These are phyloP conservation scores for Epithele typhae DNA, from an alignment of 768 basidiomycete genomes.

Conservation along the genomic window DNA sequence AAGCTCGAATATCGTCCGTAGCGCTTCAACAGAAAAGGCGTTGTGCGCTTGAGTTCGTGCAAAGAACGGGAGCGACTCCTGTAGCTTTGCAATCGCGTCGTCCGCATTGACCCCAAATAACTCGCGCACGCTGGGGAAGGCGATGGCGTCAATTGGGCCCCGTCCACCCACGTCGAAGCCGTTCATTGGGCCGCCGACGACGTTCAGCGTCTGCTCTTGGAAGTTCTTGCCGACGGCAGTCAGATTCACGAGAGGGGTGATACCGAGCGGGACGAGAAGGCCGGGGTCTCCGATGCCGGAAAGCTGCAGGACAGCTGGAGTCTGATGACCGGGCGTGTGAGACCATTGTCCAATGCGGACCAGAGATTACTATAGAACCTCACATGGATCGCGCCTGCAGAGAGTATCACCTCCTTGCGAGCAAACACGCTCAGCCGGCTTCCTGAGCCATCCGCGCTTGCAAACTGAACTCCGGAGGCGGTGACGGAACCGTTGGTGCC, in stretches of 20 bases:
- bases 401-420: slow-evolving; percentile 46
- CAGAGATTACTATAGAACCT: neutral
- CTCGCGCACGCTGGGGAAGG: slow-evolving; percentile 47
- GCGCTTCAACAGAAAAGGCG: slow-evolving; percentile 36
- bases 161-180: slow-evolving; percentile 8
- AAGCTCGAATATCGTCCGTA: slow-evolving; percentile 37
- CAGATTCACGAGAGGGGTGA: slow-evolving; percentile 41
- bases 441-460: slow-evolving; percentile 31
- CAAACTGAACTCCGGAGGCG: slow-evolving; percentile 46
- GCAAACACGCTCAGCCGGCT: slow-evolving; percentile 35
- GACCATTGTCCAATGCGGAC: neutral
- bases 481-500: slow-evolving; percentile 31
- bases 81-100: slow-evolving; percentile 28
- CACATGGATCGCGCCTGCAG: slow-evolving; percentile 44
- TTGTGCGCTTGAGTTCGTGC: slow-evolving; percentile 39
- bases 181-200: slow-evolving; percentile 6
- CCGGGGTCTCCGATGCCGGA: slow-evolving; percentile 54
- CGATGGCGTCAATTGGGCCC: slow-evolving; percentile 39
- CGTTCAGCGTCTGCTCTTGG: slow-evolving; percentile 40
- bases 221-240: slow-evolving; percentile 53
- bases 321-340: slow-evolving; percentile 1
- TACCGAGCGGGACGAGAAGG: slow-evolving; percentile 41
- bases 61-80: slow-evolving; percentile 35
- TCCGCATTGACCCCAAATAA: slow-evolving; percentile 35
- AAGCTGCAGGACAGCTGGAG: slow-evolving; percentile 44